Conservation (phyloP, 1,284 basidiomycete genomes). For the Irpex sp. region DNA sequence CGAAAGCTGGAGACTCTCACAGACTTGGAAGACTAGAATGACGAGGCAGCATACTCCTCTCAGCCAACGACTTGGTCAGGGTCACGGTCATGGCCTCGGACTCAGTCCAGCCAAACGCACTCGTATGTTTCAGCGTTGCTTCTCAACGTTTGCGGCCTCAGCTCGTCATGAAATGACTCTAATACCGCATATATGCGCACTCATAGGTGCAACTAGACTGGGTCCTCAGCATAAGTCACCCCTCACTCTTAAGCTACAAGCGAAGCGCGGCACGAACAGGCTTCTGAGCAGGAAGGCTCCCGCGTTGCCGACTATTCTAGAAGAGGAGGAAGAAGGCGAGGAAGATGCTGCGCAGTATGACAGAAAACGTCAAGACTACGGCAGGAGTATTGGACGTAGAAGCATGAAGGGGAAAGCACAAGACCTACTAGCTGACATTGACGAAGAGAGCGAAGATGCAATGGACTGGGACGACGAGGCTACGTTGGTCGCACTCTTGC, state of each 20-base stretch:
- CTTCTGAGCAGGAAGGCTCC: background rate
- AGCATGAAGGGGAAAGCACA: background rate
- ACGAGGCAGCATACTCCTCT: background rate
- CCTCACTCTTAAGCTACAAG: background rate
- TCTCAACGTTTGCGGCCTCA: background rate
- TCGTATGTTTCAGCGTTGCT: background rate
- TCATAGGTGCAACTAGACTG: background rate
- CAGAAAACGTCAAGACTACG: slow-evolving; percentile 3
- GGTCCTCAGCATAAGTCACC: background rate
- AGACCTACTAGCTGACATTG: slow-evolving; percentile 12
- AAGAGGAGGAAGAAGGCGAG: slow-evolving; percentile 15
- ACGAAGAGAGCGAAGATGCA: slow-evolving; percentile 29
- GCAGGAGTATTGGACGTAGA: background rate
- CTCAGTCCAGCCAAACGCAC: background rate
- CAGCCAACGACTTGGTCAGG: background rate
- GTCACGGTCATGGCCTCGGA: background rate
- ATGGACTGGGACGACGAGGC: slow-evolving; percentile 55
- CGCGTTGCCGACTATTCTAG: slow-evolving; percentile 9
- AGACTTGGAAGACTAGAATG: background rate
- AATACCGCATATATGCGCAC: background rate
- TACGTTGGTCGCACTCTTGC: slow-evolving; percentile 50
- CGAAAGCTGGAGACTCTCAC: background rate
- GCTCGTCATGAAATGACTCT: background rate
- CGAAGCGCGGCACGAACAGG: background rate
- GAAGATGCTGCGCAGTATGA: slow-evolving; percentile 17